Evolutionary conservation across 179 eudicot genomes (phyloP).

Genomic region (Vitellaria paradoxa): DNA sequence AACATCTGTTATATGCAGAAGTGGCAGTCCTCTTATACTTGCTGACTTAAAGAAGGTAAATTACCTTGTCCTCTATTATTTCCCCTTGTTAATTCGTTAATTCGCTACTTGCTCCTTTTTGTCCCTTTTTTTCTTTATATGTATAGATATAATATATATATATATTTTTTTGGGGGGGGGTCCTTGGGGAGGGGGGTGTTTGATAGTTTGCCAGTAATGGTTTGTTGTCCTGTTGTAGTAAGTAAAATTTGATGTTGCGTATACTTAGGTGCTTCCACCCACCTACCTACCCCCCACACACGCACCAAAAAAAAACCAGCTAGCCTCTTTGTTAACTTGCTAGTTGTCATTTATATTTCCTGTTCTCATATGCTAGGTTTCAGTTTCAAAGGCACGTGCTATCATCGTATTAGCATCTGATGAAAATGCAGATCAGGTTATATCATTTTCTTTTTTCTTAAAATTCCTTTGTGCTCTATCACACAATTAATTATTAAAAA

Average conservation of each 20-base stretch:
- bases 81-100: background rate
- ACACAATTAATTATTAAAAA: background rate
- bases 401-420: slow-evolving; percentile 58
- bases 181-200: background rate
- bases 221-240: background rate
- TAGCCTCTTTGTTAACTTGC: background rate
- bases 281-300: no score
- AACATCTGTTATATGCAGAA: slow-evolving; percentile 89
- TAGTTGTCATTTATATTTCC: slow-evolving; percentile 5
- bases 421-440: slow-evolving; percentile 65
- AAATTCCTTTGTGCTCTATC: background rate
- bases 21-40: slow-evolving; percentile 97
- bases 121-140: background rate
- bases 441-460: background rate
- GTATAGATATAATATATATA: no score
- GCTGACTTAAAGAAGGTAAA: slow-evolving; percentile 89
- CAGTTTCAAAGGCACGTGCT: slow-evolving; percentile 62
- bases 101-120: background rate
- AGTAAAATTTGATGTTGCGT: background rate
- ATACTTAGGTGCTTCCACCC: background rate
- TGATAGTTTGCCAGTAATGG: background rate
- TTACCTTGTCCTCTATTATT: background rate
- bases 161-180: background rate
- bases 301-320: no score
- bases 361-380: slow-evolving; percentile 35